Evolutionary conservation across 176 grass and related monocot genomes (phyloP).

Genomic region (bread wheat (Triticum aestivum)): DNA sequence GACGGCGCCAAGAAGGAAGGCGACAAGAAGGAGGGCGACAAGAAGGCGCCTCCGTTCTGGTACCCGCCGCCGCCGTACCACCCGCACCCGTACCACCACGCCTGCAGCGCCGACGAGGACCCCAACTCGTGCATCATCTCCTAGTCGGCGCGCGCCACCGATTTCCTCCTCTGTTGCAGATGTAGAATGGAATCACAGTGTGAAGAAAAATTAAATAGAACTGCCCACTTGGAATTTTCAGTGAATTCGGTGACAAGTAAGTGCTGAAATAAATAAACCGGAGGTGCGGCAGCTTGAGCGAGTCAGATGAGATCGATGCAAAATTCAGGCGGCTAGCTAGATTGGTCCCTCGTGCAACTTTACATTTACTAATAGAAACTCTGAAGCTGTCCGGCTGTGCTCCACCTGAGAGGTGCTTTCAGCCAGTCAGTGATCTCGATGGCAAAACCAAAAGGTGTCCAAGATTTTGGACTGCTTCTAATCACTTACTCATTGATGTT

Average conservation of each 20-base stretch:
- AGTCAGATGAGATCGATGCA: neutral
- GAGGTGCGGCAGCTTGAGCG: too few relatives aligned
- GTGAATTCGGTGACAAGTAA: neutral
- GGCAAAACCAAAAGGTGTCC: too few relatives aligned
- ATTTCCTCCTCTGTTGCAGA: neutral
- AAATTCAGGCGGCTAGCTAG: neutral
- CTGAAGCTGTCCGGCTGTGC: too few relatives aligned
- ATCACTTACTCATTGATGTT: neutral
- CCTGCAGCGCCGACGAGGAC: conserved; percentile 59
- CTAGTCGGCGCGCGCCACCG: conserved; percentile 17
- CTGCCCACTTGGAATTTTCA: neutral
- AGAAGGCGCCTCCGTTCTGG: neutral
- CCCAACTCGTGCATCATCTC: conserved; percentile 69
- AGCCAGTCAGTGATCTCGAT: too few relatives aligned
- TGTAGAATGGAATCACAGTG: neutral
- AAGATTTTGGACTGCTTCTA: neutral
- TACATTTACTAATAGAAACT: neutral
- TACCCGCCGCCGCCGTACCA: conserved; percentile 26
- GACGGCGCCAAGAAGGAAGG: conserved; percentile 17
- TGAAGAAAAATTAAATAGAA: neutral
- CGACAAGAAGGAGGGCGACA: neutral
- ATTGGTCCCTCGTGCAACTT: neutral
- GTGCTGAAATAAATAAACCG: too few relatives aligned
- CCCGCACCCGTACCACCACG: conserved; percentile 33
- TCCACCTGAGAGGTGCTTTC: too few relatives aligned